These are phyloP conservation scores for Annulohypoxylon moriforme DNA, from an alignment of 495 filamentous ascomycete species.

Conservation along the genomic window DNA sequence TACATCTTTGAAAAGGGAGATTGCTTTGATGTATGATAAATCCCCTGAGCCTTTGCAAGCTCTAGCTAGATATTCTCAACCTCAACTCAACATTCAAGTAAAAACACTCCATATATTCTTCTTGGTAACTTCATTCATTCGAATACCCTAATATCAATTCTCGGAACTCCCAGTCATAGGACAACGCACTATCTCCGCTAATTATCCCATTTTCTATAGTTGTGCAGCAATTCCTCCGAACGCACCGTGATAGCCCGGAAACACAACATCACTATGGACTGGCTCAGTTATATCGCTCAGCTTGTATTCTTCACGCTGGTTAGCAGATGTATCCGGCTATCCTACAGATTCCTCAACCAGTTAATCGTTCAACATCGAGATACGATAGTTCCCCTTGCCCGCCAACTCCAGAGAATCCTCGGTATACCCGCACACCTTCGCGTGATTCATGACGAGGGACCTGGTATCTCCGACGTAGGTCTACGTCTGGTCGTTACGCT, in stretches of 20 bases:
- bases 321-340: neutral
- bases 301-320: neutral
- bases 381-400: neutral
- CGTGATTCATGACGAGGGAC: neutral
- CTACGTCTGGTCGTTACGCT: neutral
- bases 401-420: neutral
- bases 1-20: neutral
- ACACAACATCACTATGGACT: neutral
- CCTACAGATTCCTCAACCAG: neutral
- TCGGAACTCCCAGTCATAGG: neutral
- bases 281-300: no score
- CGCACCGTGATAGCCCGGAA: neutral
- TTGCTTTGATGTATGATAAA: neutral
- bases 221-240: no score
- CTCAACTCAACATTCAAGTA: neutral
- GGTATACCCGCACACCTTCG: neutral
- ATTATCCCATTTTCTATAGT: neutral
- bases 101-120: neutral
- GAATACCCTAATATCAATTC: neutral
- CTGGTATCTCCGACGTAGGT: neutral
- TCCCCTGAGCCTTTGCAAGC: neutral
- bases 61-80: neutral
- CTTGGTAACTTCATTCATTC: neutral
- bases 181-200: neutral
- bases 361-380: neutral